These are phyloP conservation scores for Cytospora piceicola DNA, from an alignment of 2,329 filamentous ascomycete species.

Conservation along the genomic window DNA sequence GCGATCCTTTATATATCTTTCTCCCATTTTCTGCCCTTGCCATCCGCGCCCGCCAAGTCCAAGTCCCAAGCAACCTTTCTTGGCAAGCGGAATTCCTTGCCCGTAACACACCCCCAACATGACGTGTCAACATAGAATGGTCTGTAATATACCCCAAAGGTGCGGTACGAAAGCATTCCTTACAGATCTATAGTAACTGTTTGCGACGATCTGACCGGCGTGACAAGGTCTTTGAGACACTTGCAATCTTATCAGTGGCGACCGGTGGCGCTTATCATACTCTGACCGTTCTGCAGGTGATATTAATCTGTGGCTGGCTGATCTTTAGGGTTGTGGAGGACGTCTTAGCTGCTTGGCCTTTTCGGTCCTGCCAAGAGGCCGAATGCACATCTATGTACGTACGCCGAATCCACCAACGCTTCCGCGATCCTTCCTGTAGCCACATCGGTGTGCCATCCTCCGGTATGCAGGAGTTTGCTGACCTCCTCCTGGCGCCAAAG, in stretches of 20 bases:
- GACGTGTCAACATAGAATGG: neutral
- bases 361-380: neutral
- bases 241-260: neutral
- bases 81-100: neutral
- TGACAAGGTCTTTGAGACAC: neutral
- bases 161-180: neutral
- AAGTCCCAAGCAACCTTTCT: neutral
- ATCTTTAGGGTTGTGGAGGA: neutral
- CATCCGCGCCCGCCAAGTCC: neutral
- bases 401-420: neutral
- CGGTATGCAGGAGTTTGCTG: neutral
- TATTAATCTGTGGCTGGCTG: neutral
- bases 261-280: neutral
- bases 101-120: neutral
- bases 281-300: neutral
- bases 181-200: neutral
- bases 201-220: neutral
- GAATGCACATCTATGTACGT: neutral
- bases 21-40: neutral
- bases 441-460: neutral
- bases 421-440: neutral
- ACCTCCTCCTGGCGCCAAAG: neutral
- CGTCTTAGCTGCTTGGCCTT: neutral
- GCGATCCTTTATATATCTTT: neutral
- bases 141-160: neutral